Conservation (phyloP, 106 monocot species). For the Dendrobium officinale region DNA sequence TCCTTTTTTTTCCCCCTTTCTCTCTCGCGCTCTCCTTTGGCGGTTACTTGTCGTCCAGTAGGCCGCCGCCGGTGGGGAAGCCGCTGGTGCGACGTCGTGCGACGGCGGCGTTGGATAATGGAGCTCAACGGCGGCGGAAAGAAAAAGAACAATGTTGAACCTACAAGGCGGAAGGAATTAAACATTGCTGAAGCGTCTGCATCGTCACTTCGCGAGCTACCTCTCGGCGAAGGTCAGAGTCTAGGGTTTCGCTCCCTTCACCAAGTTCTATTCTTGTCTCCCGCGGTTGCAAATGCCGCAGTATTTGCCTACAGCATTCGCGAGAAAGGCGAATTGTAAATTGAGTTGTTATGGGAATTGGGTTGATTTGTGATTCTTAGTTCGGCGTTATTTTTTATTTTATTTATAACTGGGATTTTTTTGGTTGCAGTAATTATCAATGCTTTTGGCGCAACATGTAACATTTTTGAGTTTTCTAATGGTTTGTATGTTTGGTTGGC, state of each 20-base stretch:
- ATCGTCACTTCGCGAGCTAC: background rate
- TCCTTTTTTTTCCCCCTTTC: too few relatives aligned
- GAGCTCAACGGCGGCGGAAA: background rate
- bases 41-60: background rate
- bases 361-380: too few relatives aligned
- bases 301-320: background rate
- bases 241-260: background rate
- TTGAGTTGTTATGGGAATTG: too few relatives aligned
- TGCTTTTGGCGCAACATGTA: too few relatives aligned
- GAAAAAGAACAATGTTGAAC: background rate
- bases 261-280: background rate
- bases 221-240: conserved; percentile 6
- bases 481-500: too few relatives aligned
- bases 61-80: background rate
- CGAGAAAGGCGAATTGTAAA: background rate
- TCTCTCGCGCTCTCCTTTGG: background rate
- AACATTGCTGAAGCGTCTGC: background rate
- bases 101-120: background rate
- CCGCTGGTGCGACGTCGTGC: too few relatives aligned
- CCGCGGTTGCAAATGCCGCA: background rate
- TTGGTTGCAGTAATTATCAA: too few relatives aligned
- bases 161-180: background rate
- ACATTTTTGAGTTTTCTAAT: too few relatives aligned
- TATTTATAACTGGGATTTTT: too few relatives aligned
- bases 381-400: too few relatives aligned